Evolutionary conservation across 148 eudicot genomes (phyloP), one percentile per base, ranked within the genome.

Genomic region (Spergularia marina): DNA sequence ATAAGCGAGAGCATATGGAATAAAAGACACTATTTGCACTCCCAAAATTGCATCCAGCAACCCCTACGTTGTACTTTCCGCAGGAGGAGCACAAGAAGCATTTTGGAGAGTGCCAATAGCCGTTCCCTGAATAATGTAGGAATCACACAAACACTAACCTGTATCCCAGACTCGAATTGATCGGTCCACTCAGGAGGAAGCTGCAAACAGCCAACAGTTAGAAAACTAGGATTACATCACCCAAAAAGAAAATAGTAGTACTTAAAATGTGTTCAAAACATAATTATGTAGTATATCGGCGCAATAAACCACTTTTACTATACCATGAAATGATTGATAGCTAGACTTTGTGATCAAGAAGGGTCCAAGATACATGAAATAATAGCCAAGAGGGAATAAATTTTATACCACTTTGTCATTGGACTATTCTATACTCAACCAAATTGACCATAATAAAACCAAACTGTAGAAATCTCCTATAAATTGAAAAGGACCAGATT

Each of bases 151-250:
- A 71, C 11, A 20, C 85, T 78, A 41, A 95, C 98, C 96, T 95
- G 94, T 82, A 95, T 95, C 59, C 98, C 98, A 4, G 97, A 91
- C 60, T 95, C 97, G 72, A 95, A 95, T 83, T 95, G 98, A 64
- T 95, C 98, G 40, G 90, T 95, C 98, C 98, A 95, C 73, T 95
- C 97, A 57, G 92, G 81, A 56, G 97, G 98, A 66, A 95, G 87
- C 98, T 95, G 96, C 81, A 83, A 76, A 65, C 49, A 74, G 41
- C 53, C 66, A 65, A 69, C 41, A 74, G 41, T 21, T 56, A 71
- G 20, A 21, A 79, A 7, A 59, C 53, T 70, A 68, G 34, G 67
- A 74, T 59, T 83, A 72, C 72, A 79, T 64, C 54, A 80, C 40
- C 76, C 73, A 76, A 55, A 3, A 72, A 71, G 36, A 30, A 30